Evolutionary conservation across 192 early-diverging fungal species (phyloP).

Genomic region (Dimargaris verticillata): DNA sequence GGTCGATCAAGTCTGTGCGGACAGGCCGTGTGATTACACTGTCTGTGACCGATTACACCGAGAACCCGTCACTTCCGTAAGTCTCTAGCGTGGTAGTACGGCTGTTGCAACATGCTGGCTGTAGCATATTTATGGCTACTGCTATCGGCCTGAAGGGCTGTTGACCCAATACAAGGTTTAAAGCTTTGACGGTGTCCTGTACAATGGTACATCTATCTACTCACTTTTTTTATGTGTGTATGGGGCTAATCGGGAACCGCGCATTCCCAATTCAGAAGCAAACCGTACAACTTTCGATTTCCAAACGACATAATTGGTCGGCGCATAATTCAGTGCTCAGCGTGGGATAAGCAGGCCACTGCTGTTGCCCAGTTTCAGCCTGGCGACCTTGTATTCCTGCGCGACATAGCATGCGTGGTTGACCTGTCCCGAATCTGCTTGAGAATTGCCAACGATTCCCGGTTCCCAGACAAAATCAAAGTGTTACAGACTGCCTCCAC

Average conservation of each 20-base stretch:
- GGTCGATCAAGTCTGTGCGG: too few species aligned
- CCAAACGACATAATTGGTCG: not conserved
- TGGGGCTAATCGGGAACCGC: too few species aligned
- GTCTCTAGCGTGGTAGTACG: not conserved
- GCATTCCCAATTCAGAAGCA: too few species aligned
- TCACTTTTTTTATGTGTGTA: too few species aligned
- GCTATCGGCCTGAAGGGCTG: too few species aligned
- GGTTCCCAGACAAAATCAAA: not conserved
- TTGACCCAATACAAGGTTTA: too few species aligned
- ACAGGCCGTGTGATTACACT: too few species aligned
- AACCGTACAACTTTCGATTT: too few species aligned
- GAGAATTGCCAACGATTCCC: not conserved
- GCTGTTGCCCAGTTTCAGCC: not conserved
- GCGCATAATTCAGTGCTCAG: not conserved
- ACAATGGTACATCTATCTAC: too few species aligned
- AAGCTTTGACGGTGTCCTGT: too few species aligned
- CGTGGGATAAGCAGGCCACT: not conserved
- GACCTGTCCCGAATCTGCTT: not conserved
- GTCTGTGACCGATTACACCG: not conserved
- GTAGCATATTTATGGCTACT: too few species aligned
- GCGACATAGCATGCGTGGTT: not conserved
- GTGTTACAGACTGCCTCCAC: not conserved
- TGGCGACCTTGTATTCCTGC: not conserved
- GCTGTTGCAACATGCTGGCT: too few species aligned
- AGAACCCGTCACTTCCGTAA: not conserved